Conservation (phyloP, 495 filamentous ascomycete species). For the Penicillium simplicissimum region DNA sequence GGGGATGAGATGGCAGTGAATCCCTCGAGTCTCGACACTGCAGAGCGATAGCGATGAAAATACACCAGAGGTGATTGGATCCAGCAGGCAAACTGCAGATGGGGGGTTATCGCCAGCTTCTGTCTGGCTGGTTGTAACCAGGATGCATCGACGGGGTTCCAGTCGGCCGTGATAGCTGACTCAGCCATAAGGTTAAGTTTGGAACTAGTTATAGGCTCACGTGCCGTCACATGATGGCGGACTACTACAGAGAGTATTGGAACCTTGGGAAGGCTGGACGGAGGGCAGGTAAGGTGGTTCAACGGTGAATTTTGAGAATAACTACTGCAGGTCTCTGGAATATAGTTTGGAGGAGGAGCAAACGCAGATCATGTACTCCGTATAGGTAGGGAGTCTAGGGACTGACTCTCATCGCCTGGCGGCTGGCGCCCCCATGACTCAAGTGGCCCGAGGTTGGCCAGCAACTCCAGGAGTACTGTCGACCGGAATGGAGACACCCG, state of each 20-base stretch:
- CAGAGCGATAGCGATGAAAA: slow-evolving; percentile 1
- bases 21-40: neutral
- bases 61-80: slow-evolving; percentile 23
- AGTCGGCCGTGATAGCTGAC: slow-evolving; percentile 17
- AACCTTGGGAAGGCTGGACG: neutral
- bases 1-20: neutral
- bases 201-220: neutral
- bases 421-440: neutral
- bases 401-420: too few relatives aligned
- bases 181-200: slow-evolving; percentile 4
- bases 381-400: neutral
- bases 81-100: neutral
- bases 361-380: neutral
- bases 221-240: neutral
- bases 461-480: neutral
- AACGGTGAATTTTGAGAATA: neutral
- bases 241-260: neutral
- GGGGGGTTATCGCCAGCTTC: slow-evolving; percentile 26
- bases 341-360: neutral
- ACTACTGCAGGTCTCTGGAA: neutral
- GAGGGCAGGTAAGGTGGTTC: neutral
- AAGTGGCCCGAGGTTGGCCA: neutral
- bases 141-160: slow-evolving; percentile 1
- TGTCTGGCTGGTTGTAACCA: slow-evolving; percentile 24
- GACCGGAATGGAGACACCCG: neutral